These are phyloP conservation scores for Aspergillus incahuasiensis DNA, from an alignment of 495 filamentous ascomycete species.

Conservation along the genomic window DNA sequence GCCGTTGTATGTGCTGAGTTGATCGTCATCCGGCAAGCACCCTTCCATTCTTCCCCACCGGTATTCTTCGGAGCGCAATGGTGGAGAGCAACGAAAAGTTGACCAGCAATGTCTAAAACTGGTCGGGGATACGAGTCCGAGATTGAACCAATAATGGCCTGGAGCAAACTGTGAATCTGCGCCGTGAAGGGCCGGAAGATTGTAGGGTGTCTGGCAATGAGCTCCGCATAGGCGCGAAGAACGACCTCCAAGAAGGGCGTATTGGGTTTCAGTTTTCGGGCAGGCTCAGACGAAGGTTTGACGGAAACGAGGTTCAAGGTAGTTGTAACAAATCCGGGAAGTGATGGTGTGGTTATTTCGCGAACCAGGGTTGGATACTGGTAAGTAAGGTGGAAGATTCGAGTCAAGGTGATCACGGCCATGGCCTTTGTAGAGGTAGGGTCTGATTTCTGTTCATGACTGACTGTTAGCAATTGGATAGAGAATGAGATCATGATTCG, in stretches of 20 bases:
- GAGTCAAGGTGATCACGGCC: constrained; percentile 67
- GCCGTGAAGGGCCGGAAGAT: constrained; percentile 68
- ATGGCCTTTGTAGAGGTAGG: constrained; percentile 67
- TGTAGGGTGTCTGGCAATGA: constrained; percentile 73
- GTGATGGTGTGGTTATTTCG: constrained; percentile 79
- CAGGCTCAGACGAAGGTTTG: constrained; percentile 34
- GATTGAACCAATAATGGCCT: constrained; percentile 37
- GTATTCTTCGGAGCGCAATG: constrained; percentile 72
- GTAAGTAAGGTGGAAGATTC: constrained; percentile 77
- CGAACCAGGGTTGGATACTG: constrained; percentile 75
- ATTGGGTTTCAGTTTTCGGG: constrained; percentile 39
- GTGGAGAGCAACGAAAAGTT: constrained; percentile 62
- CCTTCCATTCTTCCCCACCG: constrained; percentile 67
- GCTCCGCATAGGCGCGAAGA: constrained; percentile 56
- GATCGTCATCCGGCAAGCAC: constrained; percentile 54
- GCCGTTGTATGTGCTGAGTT: constrained; percentile 60
- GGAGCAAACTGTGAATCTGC: constrained; percentile 59
- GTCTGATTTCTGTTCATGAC: constrained; percentile 59
- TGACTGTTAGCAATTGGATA: constrained; percentile 7
- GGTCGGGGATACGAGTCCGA: constrained; percentile 37
- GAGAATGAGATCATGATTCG: constrained; percentile 1
- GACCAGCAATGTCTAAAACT: constrained; percentile 50
- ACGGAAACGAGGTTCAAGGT: constrained; percentile 63
- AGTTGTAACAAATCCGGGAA: constrained; percentile 66
- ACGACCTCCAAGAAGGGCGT: constrained; percentile 56